Percentiles rank a stretch among this genome's conserved stretches.
phyloP scores from a whole-genome alignment of 495 filamentous ascomycete genomes.

The Neurospora terricola region DNA sequence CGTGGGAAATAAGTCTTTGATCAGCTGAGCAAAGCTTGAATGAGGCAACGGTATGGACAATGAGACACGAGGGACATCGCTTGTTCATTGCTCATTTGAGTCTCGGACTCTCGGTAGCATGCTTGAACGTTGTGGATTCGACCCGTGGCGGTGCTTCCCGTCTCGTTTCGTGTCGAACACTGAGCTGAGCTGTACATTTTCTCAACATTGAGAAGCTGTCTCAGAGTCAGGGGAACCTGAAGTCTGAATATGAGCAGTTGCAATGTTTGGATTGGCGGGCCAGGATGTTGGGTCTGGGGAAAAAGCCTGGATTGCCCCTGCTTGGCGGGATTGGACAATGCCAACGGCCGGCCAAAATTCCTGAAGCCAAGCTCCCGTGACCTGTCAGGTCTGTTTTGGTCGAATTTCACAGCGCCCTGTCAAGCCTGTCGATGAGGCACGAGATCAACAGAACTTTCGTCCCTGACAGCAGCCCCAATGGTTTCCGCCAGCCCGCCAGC shows the following conservation, averaged over 20 bases:
- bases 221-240: neutral
- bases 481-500: slow-evolving; percentile 2
- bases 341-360: neutral
- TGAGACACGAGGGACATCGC: neutral
- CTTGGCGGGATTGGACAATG: neutral
- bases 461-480: slow-evolving; percentile 3
- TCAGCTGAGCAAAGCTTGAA: neutral
- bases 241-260: neutral
- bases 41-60: neutral
- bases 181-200: neutral
- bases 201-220: neutral
- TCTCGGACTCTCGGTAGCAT: neutral
- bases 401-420: neutral
- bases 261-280: neutral
- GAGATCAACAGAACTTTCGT: slow-evolving; percentile 24
- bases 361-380: neutral
- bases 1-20: neutral
- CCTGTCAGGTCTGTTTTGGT: neutral
- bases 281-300: neutral
- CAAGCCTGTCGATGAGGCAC: slow-evolving; percentile 6
- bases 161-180: neutral
- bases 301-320: neutral
- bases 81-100: neutral
- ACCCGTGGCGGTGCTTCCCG: neutral
- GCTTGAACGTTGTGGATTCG: neutral